A percentile compares a stretch with the other conserved stretches of the same genome.
phyloP scores from a whole-genome alignment of 116 monocot species.

The Iris pallida region DNA sequence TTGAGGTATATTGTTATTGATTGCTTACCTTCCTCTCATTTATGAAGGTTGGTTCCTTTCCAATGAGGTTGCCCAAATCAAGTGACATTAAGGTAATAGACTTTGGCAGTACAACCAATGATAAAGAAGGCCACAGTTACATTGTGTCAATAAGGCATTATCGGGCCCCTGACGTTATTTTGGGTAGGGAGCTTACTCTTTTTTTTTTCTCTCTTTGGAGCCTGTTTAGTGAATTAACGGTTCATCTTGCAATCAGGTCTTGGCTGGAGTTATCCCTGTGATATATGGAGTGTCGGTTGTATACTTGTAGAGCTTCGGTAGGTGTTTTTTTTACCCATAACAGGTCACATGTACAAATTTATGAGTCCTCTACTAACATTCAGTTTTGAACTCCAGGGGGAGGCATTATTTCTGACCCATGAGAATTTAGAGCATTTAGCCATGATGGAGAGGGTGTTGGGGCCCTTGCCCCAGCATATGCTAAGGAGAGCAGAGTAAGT shows the following conservation, averaged over 20 bases:
- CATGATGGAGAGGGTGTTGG: too few relatives aligned
- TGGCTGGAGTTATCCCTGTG: constrained; percentile 35
- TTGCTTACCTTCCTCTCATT: not conserved
- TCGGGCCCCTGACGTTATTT: constrained; percentile 88
- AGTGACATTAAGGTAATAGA: constrained; percentile 54
- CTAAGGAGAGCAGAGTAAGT: too few relatives aligned
- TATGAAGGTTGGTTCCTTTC: constrained; percentile 14
- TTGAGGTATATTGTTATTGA: too few relatives aligned
- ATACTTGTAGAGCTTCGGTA: too few relatives aligned
- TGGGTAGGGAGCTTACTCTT: constrained; percentile 27
- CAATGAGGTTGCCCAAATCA: constrained; percentile 56
- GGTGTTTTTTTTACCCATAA: too few relatives aligned
- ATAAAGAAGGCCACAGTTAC: constrained; percentile 52
- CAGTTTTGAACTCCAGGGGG: too few relatives aligned
- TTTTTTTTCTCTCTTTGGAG: not conserved
- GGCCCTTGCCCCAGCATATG: too few relatives aligned
- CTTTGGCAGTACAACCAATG: constrained; percentile 91
- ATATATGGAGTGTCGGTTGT: constrained; percentile 39
- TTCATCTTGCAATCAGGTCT: constrained; percentile 12
- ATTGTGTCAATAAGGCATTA: constrained; percentile 34
- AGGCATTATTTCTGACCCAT: too few relatives aligned
- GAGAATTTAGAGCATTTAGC: too few relatives aligned
- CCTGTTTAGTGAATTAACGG: too few relatives aligned
- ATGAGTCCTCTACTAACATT: too few relatives aligned
- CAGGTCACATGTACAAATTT: too few relatives aligned